Percentiles rank a stretch among this genome's conserved stretches.
Evolutionary conservation across 768 basidiomycete genomes (phyloP).

Genomic region (Saitozyma sp.): DNA sequence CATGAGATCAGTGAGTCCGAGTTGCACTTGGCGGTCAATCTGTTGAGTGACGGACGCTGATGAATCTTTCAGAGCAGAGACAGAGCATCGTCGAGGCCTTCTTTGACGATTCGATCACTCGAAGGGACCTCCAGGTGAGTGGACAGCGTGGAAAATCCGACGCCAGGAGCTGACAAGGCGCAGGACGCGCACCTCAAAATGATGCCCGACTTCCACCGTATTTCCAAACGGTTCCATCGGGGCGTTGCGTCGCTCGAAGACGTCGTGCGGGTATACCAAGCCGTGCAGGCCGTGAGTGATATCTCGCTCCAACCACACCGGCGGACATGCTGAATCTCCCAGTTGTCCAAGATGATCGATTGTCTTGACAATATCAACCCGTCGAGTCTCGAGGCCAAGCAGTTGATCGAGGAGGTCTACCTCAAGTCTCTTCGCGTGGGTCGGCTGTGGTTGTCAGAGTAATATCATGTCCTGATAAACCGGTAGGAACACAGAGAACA

Average conservation of each 20-base stretch:
- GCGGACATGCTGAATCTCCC: not conserved
- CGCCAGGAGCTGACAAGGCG: not conserved
- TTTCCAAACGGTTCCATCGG: conserved; percentile 88
- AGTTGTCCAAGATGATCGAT: conserved; percentile 11
- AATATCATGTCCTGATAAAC: not conserved
- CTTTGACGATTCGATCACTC: conserved; percentile 67
- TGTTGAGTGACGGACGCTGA: conserved; percentile 46
- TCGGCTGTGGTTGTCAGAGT: not conserved
- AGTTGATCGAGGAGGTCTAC: conserved; percentile 70
- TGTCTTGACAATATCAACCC: conserved; percentile 11
- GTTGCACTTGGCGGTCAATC: conserved; percentile 37
- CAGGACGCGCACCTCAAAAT: conserved; percentile 83
- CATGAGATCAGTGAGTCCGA: conserved; percentile 71
- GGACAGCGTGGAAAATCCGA: not conserved
- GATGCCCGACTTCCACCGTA: conserved; percentile 91
- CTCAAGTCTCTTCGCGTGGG: conserved; percentile 63
- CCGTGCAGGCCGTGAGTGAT: conserved; percentile 68
- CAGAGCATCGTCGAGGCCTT: conserved; percentile 86
- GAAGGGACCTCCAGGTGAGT: conserved; percentile 64
- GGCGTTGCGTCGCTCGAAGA: conserved; percentile 83
- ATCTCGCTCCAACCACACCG: not conserved
- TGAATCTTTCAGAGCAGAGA: not conserved
- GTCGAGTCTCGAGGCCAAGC: conserved; percentile 55
- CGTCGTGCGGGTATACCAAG: conserved; percentile 93
- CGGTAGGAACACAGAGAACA: conserved; percentile 63